These are phyloP conservation scores for Tympanopsis confertula DNA, from an alignment of 2,329 filamentous ascomycete genomes.

Conservation along the genomic window DNA sequence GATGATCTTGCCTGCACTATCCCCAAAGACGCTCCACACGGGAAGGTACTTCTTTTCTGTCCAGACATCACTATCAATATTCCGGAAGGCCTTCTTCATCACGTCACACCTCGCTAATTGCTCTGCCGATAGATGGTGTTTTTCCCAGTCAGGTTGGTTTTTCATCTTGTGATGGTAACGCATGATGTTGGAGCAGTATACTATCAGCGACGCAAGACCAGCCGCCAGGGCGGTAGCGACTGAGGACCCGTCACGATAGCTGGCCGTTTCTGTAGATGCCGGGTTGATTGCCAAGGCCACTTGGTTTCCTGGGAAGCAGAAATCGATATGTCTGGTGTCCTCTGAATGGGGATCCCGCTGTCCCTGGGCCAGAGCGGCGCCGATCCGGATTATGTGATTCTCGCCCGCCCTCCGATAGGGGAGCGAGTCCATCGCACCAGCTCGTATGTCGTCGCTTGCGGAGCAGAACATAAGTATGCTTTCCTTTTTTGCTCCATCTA, in stretches of 20 bases:
- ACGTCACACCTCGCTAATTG: conserved; percentile 8
- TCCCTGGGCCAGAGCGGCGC: conserved; percentile 6
- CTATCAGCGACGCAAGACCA: conserved; percentile 15
- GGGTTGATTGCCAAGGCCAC: conserved; percentile 3
- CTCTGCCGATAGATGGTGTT: too few species aligned
- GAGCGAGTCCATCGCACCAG: conserved; percentile 8
- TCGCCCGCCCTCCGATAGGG: too few species aligned
- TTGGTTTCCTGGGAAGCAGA: conserved; percentile 9
- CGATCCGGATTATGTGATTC: conserved; percentile 9
- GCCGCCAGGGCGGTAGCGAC: conserved; percentile 16
- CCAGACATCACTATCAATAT: conserved; percentile 8
- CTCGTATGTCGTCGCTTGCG: conserved; percentile 17
- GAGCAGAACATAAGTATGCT: conserved; percentile 25
- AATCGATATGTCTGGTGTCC: conserved; percentile 4
- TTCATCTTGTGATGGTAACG: conserved; percentile 6
- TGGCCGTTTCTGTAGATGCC: conserved; percentile 3
- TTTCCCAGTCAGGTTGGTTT: too few species aligned
- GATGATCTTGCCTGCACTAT: too few species aligned
- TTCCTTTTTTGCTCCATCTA: conserved; percentile 11
- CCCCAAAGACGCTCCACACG: too few species aligned
- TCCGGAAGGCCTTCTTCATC: conserved; percentile 9
- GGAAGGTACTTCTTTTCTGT: conserved; percentile 9
- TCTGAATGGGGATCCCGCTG: conserved; percentile 8
- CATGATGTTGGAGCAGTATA: conserved; percentile 13
- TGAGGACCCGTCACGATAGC: conserved; percentile 8